These are phyloP conservation scores for Aspergillus pseudoviridinutans DNA, from an alignment of 2,329 filamentous ascomycete genomes.

Conservation along the genomic window DNA sequence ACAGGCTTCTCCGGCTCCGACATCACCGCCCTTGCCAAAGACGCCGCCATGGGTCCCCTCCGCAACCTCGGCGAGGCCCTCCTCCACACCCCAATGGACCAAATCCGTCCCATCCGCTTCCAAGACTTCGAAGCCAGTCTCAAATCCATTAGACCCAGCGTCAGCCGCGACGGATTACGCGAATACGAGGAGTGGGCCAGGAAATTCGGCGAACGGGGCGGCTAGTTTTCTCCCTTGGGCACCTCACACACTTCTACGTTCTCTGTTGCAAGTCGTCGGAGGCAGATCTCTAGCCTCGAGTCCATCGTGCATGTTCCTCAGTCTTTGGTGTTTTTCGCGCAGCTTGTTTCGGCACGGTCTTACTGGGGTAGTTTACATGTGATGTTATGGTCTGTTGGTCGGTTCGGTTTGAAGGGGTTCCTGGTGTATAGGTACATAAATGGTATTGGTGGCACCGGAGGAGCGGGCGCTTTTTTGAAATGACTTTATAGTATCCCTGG, in stretches of 20 bases:
- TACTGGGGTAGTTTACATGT: neutral
- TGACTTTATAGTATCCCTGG: neutral
- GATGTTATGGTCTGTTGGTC: neutral
- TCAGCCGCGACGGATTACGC: conserved; percentile 77
- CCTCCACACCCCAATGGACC: conserved; percentile 86
- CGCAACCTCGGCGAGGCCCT: conserved; percentile 85
- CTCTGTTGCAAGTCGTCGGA: neutral
- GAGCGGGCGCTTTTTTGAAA: neutral
- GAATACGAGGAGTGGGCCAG: conserved; percentile 92
- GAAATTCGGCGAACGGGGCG: conserved; percentile 88
- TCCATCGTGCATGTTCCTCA: neutral
- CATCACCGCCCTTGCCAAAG: conserved; percentile 93
- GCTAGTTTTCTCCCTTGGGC: conserved; percentile 29
- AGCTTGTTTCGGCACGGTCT: neutral
- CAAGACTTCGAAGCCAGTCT: conserved; percentile 82
- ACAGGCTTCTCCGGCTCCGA: conserved; percentile 95
- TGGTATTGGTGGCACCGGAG: neutral
- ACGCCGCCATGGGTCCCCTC: conserved; percentile 94
- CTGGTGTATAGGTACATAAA: neutral
- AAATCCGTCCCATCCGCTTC: conserved; percentile 82
- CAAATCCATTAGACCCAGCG: conserved; percentile 79
- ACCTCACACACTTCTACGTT: neutral
- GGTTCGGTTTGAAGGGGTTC: neutral
- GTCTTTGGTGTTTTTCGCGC: neutral
- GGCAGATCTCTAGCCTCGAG: neutral